These are phyloP conservation scores for Claviceps sp. DNA, from an alignment of 2,329 filamentous ascomycete species.

Conservation along the genomic window DNA sequence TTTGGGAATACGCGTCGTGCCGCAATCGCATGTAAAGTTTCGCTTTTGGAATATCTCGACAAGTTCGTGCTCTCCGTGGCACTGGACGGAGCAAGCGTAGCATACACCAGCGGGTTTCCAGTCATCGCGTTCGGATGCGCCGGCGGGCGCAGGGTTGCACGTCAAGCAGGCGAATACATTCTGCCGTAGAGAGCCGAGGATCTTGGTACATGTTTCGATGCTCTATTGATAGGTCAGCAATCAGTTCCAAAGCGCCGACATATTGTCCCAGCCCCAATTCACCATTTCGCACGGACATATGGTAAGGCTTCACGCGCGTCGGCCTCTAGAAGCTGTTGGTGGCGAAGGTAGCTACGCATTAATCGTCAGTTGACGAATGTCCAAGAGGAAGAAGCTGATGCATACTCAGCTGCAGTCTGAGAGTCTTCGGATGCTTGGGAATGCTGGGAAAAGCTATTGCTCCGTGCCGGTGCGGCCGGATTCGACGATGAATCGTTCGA, in stretches of 20 bases:
- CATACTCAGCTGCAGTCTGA: constrained; percentile 51
- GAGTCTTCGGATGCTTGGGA: constrained; percentile 47
- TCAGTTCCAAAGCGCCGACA: constrained; percentile 7
- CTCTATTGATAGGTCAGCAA: constrained; percentile 41
- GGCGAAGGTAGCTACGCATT: constrained; percentile 62
- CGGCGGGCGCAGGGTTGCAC: constrained; percentile 68
- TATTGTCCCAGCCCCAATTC: not conserved
- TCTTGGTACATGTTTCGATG: constrained; percentile 84
- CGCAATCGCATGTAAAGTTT: constrained; percentile 93
- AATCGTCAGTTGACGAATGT: not conserved
- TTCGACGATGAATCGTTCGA: constrained; percentile 23
- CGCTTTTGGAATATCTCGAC: constrained; percentile 95
- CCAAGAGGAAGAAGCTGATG: not conserved
- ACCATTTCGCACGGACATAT: constrained; percentile 46
- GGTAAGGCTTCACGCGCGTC: constrained; percentile 91
- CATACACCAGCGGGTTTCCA: constrained; percentile 64
- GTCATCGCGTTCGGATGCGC: constrained; percentile 41
- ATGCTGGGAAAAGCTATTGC: constrained; percentile 44
- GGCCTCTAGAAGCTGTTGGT: constrained; percentile 80
- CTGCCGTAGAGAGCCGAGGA: constrained; percentile 79
- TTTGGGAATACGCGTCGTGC: constrained; percentile 63
- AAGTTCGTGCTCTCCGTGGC: constrained; percentile 86
- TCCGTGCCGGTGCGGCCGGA: constrained; percentile 24
- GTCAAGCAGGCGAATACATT: constrained; percentile 86
- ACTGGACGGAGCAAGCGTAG: constrained; percentile 93